Evolutionary conservation across 148 eudicot species (phyloP).

Genomic region (Polygonum maritimum): DNA sequence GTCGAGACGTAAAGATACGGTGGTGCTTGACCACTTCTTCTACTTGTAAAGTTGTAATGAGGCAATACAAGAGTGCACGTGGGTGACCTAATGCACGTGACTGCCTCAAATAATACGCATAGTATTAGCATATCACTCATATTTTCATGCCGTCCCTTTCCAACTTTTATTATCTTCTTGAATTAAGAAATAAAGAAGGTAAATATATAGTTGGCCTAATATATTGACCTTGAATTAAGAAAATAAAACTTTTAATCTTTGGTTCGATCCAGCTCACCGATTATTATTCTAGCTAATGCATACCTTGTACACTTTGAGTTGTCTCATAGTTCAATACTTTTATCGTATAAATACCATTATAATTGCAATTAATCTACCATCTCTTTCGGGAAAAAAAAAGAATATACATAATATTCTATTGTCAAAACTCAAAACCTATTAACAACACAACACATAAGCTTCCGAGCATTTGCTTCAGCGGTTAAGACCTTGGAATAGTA

Average conservation of each 20-base stretch:
- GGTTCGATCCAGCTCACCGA: neutral
- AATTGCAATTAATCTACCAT: no score
- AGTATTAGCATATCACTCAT: neutral
- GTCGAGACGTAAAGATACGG: no score
- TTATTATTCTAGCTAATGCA: neutral
- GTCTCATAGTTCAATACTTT: neutral
- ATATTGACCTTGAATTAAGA: neutral
- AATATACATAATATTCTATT: no score
- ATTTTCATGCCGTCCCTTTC: neutral
- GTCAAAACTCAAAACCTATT: no score
- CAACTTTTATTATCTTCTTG: neutral
- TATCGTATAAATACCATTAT: no score
- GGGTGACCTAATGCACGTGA: conserved; percentile 8
- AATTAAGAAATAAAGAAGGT: neutral
- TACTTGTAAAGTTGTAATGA: neutral
- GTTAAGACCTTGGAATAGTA: no score
- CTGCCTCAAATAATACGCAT: neutral
- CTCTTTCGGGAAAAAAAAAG: no score
- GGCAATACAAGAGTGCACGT: neutral
- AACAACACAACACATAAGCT: no score
- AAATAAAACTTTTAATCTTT: neutral
- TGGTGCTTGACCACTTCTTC: neutral
- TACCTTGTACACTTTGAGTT: neutral
- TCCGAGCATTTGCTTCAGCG: no score
- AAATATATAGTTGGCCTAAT: neutral